These are phyloP conservation scores for Aspergillus amoenus DNA, from an alignment of 2,329 filamentous ascomycete genomes.

Conservation along the genomic window DNA sequence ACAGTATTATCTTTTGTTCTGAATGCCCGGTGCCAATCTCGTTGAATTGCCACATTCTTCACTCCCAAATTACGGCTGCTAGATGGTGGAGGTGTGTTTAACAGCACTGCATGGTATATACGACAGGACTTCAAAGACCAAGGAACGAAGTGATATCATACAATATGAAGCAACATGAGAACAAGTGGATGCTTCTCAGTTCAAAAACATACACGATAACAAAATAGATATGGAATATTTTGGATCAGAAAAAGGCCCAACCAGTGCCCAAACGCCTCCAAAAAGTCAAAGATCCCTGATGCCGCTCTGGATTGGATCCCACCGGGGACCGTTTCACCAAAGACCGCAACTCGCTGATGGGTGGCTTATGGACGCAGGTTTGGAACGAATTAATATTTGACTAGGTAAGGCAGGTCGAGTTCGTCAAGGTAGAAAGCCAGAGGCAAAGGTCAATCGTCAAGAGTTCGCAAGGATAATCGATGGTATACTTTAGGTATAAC, in stretches of 20 bases:
- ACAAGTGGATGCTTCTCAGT: slow-evolving; percentile 6
- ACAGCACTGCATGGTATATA: neutral
- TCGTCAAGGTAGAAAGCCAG: slow-evolving; percentile 8
- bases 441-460: slow-evolving; percentile 17
- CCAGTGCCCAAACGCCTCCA: slow-evolving; percentile 21
- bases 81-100: too few species aligned
- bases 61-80: neutral
- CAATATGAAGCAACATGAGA: slow-evolving; percentile 15
- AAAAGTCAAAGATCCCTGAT: slow-evolving; percentile 14
- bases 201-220: slow-evolving; percentile 13
- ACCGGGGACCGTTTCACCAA: neutral
- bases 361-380: neutral
- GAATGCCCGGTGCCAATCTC: too few species aligned
- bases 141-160: slow-evolving; percentile 12
- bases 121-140: neutral
- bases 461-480: slow-evolving; percentile 12
- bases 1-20: too few species aligned
- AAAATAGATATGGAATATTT: slow-evolving; percentile 8
- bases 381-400: neutral
- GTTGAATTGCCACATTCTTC: too few species aligned
- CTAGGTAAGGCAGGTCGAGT: slow-evolving; percentile 4
- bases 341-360: neutral
- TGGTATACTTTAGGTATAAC: slow-evolving; percentile 3
- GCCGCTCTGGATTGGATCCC: neutral
- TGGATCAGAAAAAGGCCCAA: slow-evolving; percentile 11